phyloP scores from a whole-genome alignment of 1,139 yeast genomes.

The Geotrichum citri-aurantii region DNA sequence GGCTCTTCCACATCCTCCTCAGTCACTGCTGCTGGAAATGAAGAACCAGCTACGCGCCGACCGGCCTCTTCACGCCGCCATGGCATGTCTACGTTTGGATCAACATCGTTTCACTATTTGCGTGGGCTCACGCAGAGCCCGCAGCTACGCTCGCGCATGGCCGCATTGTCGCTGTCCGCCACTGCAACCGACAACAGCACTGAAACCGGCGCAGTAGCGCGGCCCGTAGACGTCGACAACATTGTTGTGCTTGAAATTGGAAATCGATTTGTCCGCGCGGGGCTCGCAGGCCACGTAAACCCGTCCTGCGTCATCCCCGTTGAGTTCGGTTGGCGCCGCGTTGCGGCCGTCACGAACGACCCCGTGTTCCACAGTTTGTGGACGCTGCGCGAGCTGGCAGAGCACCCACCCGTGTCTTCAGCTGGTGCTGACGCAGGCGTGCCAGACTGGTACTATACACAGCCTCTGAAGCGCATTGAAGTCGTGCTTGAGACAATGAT shows the following conservation, averaged over 20 bases:
- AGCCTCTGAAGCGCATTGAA: constrained; percentile 14
- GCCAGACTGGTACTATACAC: constrained; percentile 10
- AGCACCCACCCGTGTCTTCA: neutral
- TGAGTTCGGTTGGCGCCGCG: constrained; percentile 16
- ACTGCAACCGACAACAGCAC: neutral
- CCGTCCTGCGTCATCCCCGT: constrained; percentile 17
- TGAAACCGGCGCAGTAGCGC: neutral
- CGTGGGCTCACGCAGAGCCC: constrained; percentile 12
- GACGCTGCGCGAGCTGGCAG: constrained; percentile 8
- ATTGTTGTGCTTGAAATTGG: constrained; percentile 18
- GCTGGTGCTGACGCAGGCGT: neutral
- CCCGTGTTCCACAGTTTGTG: constrained; percentile 7
- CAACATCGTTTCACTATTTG: neutral
- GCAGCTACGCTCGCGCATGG: constrained; percentile 18
- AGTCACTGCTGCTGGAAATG: neutral
- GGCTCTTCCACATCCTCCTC: neutral
- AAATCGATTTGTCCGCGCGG: constrained; percentile 17
- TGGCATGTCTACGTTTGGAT: neutral
- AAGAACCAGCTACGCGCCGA: neutral
- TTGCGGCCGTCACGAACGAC: neutral
- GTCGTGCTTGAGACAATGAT: constrained; percentile 12
- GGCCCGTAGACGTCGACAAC: constrained; percentile 10
- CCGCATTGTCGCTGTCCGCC: constrained; percentile 15
- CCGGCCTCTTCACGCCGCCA: neutral
- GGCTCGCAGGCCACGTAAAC: constrained; percentile 15